These are phyloP conservation scores for Rhododendron griersonianum DNA, from an alignment of 148 eudicot genomes.

Conservation along the genomic window DNA sequence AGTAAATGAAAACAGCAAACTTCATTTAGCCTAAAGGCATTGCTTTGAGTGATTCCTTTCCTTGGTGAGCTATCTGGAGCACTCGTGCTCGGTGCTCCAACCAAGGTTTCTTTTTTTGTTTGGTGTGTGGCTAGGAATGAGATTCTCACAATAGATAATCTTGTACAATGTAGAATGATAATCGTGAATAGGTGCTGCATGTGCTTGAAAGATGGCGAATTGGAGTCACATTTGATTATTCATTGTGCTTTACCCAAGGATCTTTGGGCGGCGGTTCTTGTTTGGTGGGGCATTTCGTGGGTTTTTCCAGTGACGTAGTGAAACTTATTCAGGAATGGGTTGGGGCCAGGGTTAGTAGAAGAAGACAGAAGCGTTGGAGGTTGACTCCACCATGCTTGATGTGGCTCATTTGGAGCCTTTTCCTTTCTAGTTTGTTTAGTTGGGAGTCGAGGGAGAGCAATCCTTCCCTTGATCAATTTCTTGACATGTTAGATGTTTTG, in stretches of 20 bases:
- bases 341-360: not conserved
- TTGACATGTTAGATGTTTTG: not conserved
- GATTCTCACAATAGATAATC: not conserved
- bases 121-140: not conserved
- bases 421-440: not conserved
- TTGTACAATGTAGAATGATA: not conserved
- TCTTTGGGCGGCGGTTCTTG: not conserved
- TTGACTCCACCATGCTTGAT: not conserved
- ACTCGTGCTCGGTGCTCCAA: not conserved
- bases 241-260: not conserved
- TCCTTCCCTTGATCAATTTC: not conserved
- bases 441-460: not conserved
- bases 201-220: not conserved
- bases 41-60: not conserved
- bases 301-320: not conserved
- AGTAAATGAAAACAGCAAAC: not conserved
- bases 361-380: not conserved
- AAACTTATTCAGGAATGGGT: not conserved
- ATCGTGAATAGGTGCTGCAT: not conserved
- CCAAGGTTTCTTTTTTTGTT: not conserved
- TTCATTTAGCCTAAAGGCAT: not conserved
- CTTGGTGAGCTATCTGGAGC: not conserved
- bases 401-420: not conserved
- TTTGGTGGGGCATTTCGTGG: not conserved
- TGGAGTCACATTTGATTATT: not conserved